Percentiles rank a stretch among this genome's conserved stretches.
Evolutionary conservation across 129 eudicot genomes (phyloP).

Genomic region (Rutidosis leptorrhynchoides): DNA sequence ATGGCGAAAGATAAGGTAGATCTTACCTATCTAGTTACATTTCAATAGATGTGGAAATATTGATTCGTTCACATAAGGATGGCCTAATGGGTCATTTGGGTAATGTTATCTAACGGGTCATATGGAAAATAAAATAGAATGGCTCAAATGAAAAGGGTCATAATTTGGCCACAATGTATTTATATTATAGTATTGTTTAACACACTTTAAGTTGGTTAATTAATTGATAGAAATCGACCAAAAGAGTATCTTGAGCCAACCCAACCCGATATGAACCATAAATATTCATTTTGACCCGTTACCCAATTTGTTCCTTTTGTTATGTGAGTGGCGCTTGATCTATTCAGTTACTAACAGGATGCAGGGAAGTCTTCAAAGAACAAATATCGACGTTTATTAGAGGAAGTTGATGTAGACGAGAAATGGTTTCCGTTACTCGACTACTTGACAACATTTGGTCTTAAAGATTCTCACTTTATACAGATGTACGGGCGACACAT

Average conservation of each 20-base stretch:
- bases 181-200: background rate
- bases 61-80: background rate
- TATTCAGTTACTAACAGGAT: conserved; percentile 44
- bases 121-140: too few relatives aligned
- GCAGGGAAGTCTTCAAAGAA: conserved; percentile 37
- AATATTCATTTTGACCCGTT: background rate
- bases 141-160: background rate
- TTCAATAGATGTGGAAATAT: background rate
- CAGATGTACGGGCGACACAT: conserved; percentile 89
- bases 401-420: conserved; percentile 70
- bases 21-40: background rate
- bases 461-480: conserved; percentile 73
- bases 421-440: conserved; percentile 87
- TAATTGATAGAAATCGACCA: background rate
- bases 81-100: too few relatives aligned
- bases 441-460: conserved; percentile 74
- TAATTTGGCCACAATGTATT: background rate
- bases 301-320: background rate
- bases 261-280: background rate
- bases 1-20: conserved; percentile 45
- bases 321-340: background rate
- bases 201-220: background rate
- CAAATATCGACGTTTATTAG: conserved; percentile 50
- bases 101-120: too few relatives aligned
- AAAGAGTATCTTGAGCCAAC: background rate